Evolutionary conservation across 2,329 filamentous ascomycete species (phyloP).

Genomic region (Penicillium griseofulvum): DNA sequence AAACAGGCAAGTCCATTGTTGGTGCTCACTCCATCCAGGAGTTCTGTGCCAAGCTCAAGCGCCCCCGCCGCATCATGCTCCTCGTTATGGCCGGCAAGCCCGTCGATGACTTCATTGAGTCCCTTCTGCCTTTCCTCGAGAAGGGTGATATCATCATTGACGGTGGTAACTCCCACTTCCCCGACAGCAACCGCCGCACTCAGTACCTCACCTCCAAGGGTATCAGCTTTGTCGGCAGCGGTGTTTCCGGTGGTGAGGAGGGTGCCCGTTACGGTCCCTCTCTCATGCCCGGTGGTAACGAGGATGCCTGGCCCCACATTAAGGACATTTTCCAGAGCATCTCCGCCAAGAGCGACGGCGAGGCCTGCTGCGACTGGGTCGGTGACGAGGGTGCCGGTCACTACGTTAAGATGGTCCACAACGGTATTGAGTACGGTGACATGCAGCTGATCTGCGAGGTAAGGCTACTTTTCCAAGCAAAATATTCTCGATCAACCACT

Average conservation of each 20-base stretch:
- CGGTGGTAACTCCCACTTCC: conserved; percentile 98
- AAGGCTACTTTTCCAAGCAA: conserved; percentile 31
- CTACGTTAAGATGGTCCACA: conserved; percentile 99
- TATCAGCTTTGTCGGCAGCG: conserved; percentile 91
- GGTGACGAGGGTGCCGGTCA: conserved; percentile 98
- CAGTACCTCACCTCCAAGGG: conserved; percentile 83
- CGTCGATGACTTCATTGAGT: conserved; percentile 98
- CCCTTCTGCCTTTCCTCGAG: conserved; percentile 78
- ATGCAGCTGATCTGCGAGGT: conserved; percentile 99
- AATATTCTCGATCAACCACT: not conserved
- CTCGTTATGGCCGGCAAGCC: conserved; percentile 98
- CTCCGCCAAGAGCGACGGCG: conserved; percentile 92
- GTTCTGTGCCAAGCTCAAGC: conserved; percentile 96
- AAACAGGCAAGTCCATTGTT: conserved; percentile 80
- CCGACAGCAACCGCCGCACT: conserved; percentile 96
- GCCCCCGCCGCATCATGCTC: conserved; percentile 93
- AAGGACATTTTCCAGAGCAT: conserved; percentile 99
- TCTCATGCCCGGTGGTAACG: conserved; percentile 98
- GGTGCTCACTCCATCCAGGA: conserved; percentile 92
- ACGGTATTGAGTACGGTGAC: conserved; percentile 99
- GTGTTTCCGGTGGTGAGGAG: conserved; percentile 99
- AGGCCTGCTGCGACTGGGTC: conserved; percentile 99
- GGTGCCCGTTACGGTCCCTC: conserved; percentile 96
- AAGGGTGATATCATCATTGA: conserved; percentile 98
- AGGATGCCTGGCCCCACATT: conserved; percentile 96